Percentiles rank a stretch among this genome's conserved stretches.
These are phyloP conservation scores for Hordeum marinum DNA, from an alignment of 176 grass and related monocot species.

Conservation along the genomic window DNA sequence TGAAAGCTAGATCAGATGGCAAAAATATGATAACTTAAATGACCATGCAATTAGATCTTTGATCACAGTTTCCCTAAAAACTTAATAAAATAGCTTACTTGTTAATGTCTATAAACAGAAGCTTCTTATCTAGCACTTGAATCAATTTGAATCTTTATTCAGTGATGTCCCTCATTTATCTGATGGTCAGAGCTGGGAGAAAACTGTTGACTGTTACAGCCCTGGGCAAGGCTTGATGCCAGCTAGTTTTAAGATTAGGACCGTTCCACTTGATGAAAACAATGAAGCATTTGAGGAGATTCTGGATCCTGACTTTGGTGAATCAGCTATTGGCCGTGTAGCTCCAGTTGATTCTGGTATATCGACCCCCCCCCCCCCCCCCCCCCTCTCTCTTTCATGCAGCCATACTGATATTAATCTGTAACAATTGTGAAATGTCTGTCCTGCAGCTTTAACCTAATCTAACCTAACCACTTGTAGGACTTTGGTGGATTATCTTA, in stretches of 20 bases:
- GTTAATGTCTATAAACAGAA: background rate
- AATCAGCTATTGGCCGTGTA: constrained; percentile 77
- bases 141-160: background rate
- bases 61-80: background rate
- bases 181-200: constrained; percentile 82
- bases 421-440: background rate
- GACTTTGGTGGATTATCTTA: constrained; percentile 89
- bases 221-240: constrained; percentile 88
- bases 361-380: background rate
- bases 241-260: constrained; percentile 75
- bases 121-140: constrained; percentile 1
- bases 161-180: constrained; percentile 13
- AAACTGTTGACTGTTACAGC: constrained; percentile 85
- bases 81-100: background rate
- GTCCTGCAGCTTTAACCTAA: background rate
- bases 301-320: constrained; percentile 79
- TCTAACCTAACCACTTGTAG: constrained; percentile 25
- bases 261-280: constrained; percentile 57
- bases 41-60: background rate
- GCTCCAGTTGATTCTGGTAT: constrained; percentile 85
- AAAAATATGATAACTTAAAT: background rate
- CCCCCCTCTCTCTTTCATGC: background rate
- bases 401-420: background rate
- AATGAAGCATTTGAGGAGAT: constrained; percentile 77
- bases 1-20: constrained; percentile 6